phyloP scores from a whole-genome alignment of 441 rosid species.

The Croton setiger region DNA sequence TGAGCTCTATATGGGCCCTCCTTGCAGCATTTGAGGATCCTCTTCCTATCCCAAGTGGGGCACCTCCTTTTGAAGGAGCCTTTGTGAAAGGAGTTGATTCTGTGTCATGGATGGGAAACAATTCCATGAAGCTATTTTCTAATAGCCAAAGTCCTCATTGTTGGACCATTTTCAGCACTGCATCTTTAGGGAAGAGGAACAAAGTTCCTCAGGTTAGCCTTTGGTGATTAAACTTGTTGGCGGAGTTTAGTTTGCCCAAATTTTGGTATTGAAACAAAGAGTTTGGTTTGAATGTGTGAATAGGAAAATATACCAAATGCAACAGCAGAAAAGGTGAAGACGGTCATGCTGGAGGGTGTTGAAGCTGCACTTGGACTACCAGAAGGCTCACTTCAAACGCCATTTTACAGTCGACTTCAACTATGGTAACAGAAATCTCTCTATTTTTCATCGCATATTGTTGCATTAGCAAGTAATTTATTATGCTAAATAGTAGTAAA shows the following conservation, averaged over 20 bases:
- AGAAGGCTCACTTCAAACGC: constrained; percentile 57
- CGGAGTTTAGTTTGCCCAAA: neutral
- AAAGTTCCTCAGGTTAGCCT: constrained; percentile 85
- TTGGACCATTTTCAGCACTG: constrained; percentile 90
- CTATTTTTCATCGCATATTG: too few species aligned
- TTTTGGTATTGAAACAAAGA: neutral
- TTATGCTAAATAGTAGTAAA: too few species aligned
- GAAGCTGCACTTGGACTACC: constrained; percentile 73
- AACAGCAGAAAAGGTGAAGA: constrained; percentile 68
- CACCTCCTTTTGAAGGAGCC: constrained; percentile 68
- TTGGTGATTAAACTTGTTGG: neutral
- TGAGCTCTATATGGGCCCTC: constrained; percentile 95
- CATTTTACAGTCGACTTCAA: constrained; percentile 56
- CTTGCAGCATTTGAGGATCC: constrained; percentile 91
- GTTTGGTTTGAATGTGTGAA: neutral
- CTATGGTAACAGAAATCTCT: constrained; percentile 55
- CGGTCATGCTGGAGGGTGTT: constrained; percentile 73
- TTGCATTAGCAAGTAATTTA: too few species aligned
- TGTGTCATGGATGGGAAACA: constrained; percentile 92
- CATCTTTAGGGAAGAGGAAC: constrained; percentile 72
- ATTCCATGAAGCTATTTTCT: constrained; percentile 61
- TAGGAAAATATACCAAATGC: constrained; percentile 82
- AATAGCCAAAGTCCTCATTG: constrained; percentile 47
- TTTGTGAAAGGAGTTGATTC: constrained; percentile 83
- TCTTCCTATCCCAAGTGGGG: constrained; percentile 44